Evolutionary conservation across 2,329 filamentous ascomycete genomes (phyloP).

Genomic region (Arthrobotrys musiformis): DNA sequence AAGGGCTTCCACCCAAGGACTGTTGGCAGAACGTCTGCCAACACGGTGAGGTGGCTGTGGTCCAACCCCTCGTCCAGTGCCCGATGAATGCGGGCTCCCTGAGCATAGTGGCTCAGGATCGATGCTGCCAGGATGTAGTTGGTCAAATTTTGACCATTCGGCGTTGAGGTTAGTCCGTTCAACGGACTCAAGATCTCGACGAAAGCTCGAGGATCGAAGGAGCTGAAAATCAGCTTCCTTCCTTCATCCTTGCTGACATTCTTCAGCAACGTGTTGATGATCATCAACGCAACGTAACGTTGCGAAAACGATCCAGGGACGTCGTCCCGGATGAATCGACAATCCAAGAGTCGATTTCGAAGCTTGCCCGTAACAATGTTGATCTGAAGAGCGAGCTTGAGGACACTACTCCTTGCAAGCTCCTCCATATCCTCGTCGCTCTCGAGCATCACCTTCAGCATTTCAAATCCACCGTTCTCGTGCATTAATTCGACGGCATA

Average conservation of each 20-base stretch:
- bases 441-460: constrained; percentile 42
- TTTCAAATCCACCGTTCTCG: constrained; percentile 42
- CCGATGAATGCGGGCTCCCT: constrained; percentile 53
- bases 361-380: constrained; percentile 37
- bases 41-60: constrained; percentile 58
- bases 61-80: constrained; percentile 58
- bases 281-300: constrained; percentile 49
- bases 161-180: constrained; percentile 9
- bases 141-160: constrained; percentile 8
- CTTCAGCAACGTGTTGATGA: constrained; percentile 45
- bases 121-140: constrained; percentile 10
- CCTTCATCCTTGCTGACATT: constrained; percentile 50
- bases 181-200: constrained; percentile 45
- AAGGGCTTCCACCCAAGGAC: constrained; percentile 31
- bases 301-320: constrained; percentile 43
- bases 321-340: constrained; percentile 39
- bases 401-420: constrained; percentile 48
- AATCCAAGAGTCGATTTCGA: constrained; percentile 35
- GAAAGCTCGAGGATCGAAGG: constrained; percentile 41
- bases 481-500: constrained; percentile 42
- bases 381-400: constrained; percentile 47
- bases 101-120: constrained; percentile 41
- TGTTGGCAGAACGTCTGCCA: constrained; percentile 57
- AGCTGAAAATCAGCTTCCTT: constrained; percentile 34
- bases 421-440: constrained; percentile 47